Base-by-base conservation (phyloP, 306 rosid species). In the Hylodesmum podocarpum region DNA sequence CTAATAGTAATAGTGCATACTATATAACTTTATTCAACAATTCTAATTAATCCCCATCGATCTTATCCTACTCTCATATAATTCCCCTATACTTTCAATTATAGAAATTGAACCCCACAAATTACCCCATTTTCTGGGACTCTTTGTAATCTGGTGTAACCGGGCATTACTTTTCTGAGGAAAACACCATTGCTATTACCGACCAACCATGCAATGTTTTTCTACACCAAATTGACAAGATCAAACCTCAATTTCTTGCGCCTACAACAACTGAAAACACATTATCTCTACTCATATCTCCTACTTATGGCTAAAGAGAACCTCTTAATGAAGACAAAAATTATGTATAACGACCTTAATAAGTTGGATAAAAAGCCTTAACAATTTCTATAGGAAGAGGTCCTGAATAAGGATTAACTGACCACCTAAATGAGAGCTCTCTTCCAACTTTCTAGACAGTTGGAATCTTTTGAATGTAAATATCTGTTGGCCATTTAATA, bases 41-140 rank as follows among this genome's bases (percentile, higher is more conserved):
- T 66, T 66, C 31, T 54, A 77, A 22, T 34, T 33, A 77, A 44
- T 34, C 21, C 16, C 37, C 2, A 12, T 46, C 75, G 70, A 54
- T 25, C 69, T 40, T 50, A 69, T 36, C 53, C 57, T 47, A 21
- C 25, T 65, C 76, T 55, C 21, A 29, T n/a, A 24, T 49, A 59
- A 22, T 24, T 46, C 44, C 0, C 63, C 9, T 47, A 24, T 73
- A 28, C 31, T 68, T 39, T 57, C 57, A 74, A 34, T 50, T 33
- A 21, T 40, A 34, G 49, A 4, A 43, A 44, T 34, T 24, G 43
- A 80, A 6, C 34, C 66, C 18, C 22, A 5, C 18, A 11, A n/a
- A 34, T 80, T 57, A 16, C 16, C 4, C 28, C 43, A 49, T 37
- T 46, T 47, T 81, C 69, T 6, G n/a, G 77, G 43, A 69, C 58